These are phyloP conservation scores for Mrakia hoshinonis DNA, from an alignment of 768 basidiomycete species.

Conservation along the genomic window DNA sequence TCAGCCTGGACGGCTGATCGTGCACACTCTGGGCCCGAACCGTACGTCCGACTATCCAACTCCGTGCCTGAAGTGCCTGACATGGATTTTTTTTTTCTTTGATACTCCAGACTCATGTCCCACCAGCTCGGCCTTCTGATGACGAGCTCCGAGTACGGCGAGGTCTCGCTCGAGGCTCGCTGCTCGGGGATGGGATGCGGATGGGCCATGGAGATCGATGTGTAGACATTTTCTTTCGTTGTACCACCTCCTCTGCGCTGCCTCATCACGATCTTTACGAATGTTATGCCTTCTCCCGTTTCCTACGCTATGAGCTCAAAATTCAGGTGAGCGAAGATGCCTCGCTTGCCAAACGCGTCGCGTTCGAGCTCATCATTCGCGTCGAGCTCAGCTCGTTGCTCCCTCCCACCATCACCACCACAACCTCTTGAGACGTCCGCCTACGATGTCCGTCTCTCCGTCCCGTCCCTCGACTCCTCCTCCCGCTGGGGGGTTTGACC, in stretches of 20 bases:
- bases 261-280: not conserved
- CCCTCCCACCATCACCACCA: not conserved
- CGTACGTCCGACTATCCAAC: not conserved
- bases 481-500: conserved; percentile 7
- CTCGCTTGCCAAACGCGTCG: too few relatives aligned
- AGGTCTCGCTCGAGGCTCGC: not conserved
- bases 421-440: not conserved
- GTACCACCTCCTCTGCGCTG: not conserved
- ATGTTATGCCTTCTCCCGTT: too few relatives aligned
- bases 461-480: not conserved
- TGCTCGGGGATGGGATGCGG: not conserved
- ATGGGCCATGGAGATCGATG: not conserved
- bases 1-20: not conserved
- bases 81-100: not conserved
- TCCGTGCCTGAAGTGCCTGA: too few relatives aligned
- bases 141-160: not conserved
- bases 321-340: too few relatives aligned
- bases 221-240: not conserved
- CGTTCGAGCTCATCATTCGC: too few relatives aligned
- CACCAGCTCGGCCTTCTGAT: not conserved
- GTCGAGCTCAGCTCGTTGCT: too few relatives aligned
- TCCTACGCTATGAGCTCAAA: too few relatives aligned
- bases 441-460: conserved; percentile 2
- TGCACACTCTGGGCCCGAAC: not conserved
- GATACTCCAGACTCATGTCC: not conserved